Conservation (phyloP, 768 basidiomycete species). For the Tricholoma bakamatsutake region DNA sequence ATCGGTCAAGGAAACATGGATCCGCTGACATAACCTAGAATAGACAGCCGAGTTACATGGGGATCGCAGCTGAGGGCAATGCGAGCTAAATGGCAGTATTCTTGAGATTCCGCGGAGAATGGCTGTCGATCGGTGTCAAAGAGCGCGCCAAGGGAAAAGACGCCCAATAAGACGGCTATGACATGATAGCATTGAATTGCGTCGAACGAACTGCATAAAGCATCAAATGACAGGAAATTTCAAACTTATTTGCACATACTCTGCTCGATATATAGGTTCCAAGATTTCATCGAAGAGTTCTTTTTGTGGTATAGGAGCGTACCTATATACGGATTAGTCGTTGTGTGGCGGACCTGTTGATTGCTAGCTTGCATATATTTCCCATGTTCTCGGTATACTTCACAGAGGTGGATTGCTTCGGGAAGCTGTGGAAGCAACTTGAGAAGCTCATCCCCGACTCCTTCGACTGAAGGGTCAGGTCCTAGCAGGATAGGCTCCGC, state of each 20-base stretch:
- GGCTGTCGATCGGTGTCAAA: conserved; percentile 47
- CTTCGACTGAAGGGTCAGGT: conserved; percentile 24
- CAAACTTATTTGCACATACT: conserved; percentile 23
- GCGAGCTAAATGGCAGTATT: conserved; percentile 57
- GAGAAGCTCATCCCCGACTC: conserved; percentile 39
- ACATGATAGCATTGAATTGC: conserved; percentile 39
- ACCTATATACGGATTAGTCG: conserved; percentile 28
- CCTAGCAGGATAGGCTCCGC: conserved; percentile 32
- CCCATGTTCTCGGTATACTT: conserved; percentile 61
- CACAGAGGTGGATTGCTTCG: conserved; percentile 56
- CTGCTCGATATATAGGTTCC: conserved; percentile 45
- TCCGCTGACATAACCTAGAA: conserved; percentile 49
- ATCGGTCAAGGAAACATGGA: not conserved
- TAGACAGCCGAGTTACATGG: conserved; percentile 48
- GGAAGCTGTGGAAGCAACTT: conserved; percentile 47
- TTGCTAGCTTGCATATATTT: conserved; percentile 43
- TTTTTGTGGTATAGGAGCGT: conserved; percentile 43
- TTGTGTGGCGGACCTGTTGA: not conserved
- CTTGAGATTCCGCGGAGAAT: conserved; percentile 48
- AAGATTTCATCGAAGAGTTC: conserved; percentile 57
- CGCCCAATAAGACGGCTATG: conserved; percentile 55
- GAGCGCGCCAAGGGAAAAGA: conserved; percentile 62
- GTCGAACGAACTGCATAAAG: conserved; percentile 29
- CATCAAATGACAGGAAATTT: not conserved
- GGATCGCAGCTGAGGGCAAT: conserved; percentile 44